phyloP scores from a whole-genome alignment of 306 rosid genomes.

The Canavalia ensiformis region DNA sequence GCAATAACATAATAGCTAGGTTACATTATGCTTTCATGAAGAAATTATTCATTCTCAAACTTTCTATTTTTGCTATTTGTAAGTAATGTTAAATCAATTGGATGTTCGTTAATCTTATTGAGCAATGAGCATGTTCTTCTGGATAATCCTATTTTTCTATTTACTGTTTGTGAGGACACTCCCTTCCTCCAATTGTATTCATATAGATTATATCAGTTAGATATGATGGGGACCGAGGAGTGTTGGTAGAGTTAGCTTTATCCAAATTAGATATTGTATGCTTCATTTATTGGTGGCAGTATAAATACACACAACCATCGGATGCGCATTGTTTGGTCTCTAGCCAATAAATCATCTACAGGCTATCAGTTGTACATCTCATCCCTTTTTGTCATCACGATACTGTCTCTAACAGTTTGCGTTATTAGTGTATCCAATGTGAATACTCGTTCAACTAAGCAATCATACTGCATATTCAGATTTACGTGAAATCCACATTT shows the following conservation, averaged over 20 bases:
- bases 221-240: slow-evolving; percentile 1
- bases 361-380: too few species aligned
- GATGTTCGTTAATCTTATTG: slow-evolving; percentile 36
- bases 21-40: slow-evolving; percentile 24
- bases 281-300: background rate
- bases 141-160: background rate
- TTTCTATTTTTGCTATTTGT: slow-evolving; percentile 33
- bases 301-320: background rate
- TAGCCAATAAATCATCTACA: background rate
- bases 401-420: background rate
- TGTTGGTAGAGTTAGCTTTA: background rate
- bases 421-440: background rate
- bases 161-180: background rate
- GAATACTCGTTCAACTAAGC: background rate
- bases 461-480: background rate
- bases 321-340: background rate
- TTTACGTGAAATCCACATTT: too few species aligned
- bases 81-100: slow-evolving; percentile 43
- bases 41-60: slow-evolving; percentile 40
- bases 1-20: slow-evolving; percentile 46
- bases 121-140: slow-evolving; percentile 26
- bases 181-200: too few species aligned
- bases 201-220: slow-evolving; percentile 3
- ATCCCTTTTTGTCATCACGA: too few species aligned
- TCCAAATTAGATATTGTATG: background rate